Base-by-base conservation (phyloP, 257 asterid genomes). In the Agastache rugosa region DNA sequence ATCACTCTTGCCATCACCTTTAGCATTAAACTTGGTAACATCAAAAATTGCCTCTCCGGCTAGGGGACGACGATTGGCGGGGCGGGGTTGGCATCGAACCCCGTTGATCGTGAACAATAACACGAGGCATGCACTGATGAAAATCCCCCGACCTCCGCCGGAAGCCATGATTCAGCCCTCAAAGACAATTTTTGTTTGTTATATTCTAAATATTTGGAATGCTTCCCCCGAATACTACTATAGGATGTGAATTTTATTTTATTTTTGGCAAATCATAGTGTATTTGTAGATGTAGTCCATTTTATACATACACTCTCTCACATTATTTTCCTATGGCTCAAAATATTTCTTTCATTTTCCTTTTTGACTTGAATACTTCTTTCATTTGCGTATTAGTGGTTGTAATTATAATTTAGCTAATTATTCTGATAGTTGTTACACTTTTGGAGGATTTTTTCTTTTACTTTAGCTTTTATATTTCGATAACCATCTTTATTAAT, bases 11-110 rank as follows among this genome's bases (percentile, higher is more conserved):
- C 87, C 90, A 74, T 89, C 82, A 3, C 83, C 76, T 63, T 45
- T 83, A 15, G 97, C 97, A 53, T 93, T 96, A 64, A 48, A 77
- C 10, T 72, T 80, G 16, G 83, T 89, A 56, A 90, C 83, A 61
- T 90, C 94, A 76, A 86, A 90, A 86, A 90, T 78, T 45, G 84
- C 74, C 83, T 80, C 88, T 20, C 25, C 76, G 25, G 65, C 25
- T 27, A 75, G 80, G 83, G 74, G 76, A 59, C 83, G 67, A 53
- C 85, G 83, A 9, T 53, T 82, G 35, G 72, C 44, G 27, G 63
- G 54, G 31, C 19, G 16, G 19, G 81, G 70, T 59, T 48, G 34
- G 61, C 82, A 75, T 59, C 69, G 72, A 20, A 67, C 85, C 45
- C 51, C 74, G 10, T 50, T 59, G 6, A 77, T 64, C 11, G 58